These are phyloP conservation scores for Lentinula sp. DNA, from an alignment of 768 basidiomycete genomes.

Conservation along the genomic window DNA sequence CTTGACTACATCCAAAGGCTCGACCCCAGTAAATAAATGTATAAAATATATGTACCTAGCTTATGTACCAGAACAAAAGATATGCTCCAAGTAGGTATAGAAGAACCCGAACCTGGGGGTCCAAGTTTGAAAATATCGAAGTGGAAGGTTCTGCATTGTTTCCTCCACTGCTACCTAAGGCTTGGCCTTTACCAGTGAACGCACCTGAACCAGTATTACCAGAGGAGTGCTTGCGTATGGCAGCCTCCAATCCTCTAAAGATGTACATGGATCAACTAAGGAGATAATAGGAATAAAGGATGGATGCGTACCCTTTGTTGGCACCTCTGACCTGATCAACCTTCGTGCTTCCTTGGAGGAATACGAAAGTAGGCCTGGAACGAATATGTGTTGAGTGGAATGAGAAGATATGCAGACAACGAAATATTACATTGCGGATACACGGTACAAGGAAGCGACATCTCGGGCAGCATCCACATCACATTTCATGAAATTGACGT, in stretches of 20 bases:
- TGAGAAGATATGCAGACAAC: not conserved
- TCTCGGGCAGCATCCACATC: conserved; percentile 71
- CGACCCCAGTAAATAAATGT: too few species aligned
- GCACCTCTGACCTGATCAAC: conserved; percentile 74
- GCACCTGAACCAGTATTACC: conserved; percentile 29
- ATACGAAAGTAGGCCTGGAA: conserved; percentile 77
- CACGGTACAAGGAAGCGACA: conserved; percentile 54
- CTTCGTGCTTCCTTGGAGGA: conserved; percentile 60
- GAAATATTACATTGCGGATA: conserved; percentile 64
- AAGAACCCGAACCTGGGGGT: conserved; percentile 64
- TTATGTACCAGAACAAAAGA: conserved; percentile 48
- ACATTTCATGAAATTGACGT: conserved; percentile 80
- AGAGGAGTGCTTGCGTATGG: conserved; percentile 47
- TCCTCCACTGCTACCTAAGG: conserved; percentile 47
- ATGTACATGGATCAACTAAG: not conserved
- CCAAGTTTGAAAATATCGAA: conserved; percentile 39
- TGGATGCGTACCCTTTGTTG: conserved; percentile 45
- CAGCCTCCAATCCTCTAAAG: conserved; percentile 53
- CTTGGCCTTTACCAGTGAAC: conserved; percentile 72
- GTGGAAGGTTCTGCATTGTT: conserved; percentile 15
- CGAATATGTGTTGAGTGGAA: not conserved
- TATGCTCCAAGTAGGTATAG: conserved; percentile 61
- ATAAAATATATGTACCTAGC: conserved; percentile 13
- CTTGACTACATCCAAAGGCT: too few species aligned
- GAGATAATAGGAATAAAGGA: not conserved